phyloP scores from a whole-genome alignment of 345 rosid genomes.

The Alliaria petiolata region DNA sequence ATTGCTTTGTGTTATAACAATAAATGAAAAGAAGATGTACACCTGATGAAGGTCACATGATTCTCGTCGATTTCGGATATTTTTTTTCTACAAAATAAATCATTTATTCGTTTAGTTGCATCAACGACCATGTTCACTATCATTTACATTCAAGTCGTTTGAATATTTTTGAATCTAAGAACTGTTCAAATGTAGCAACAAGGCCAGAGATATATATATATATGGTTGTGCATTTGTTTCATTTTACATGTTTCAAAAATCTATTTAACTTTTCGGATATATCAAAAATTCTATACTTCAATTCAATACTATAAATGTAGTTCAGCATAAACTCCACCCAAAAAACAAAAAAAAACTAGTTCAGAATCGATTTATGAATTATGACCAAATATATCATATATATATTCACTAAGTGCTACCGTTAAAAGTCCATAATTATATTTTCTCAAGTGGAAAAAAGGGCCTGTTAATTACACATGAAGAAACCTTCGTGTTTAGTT shows the following conservation, averaged over 20 bases:
- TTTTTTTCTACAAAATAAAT: neutral
- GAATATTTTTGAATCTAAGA: slow-evolving; percentile 5
- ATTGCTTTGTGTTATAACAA: neutral
- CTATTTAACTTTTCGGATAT: neutral
- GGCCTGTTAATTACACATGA: too few species aligned
- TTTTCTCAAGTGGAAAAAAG: too few species aligned
- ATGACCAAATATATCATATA: too few species aligned
- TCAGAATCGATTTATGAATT: too few species aligned
- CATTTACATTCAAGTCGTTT: neutral
- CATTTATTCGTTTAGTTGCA: neutral
- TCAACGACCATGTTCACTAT: slow-evolving; percentile 1
- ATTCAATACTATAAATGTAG: neutral
- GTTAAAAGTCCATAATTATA: too few species aligned
- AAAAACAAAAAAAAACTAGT: too few species aligned
- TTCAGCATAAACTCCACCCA: too few species aligned
- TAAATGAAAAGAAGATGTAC: slow-evolving; percentile 41
- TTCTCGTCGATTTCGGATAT: slow-evolving; percentile 42
- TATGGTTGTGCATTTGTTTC: neutral
- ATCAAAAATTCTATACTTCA: neutral
- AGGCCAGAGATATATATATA: neutral
- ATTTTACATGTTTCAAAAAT: neutral
- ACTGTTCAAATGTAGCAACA: neutral
- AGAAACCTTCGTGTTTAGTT: neutral
- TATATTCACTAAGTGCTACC: too few species aligned
- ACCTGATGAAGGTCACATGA: slow-evolving; percentile 67